A percentile compares a stretch with the other conserved stretches of the same genome.
Conservation (phyloP, 805 yeast genomes). For the Nakazawaea laoshanensis region DNA sequence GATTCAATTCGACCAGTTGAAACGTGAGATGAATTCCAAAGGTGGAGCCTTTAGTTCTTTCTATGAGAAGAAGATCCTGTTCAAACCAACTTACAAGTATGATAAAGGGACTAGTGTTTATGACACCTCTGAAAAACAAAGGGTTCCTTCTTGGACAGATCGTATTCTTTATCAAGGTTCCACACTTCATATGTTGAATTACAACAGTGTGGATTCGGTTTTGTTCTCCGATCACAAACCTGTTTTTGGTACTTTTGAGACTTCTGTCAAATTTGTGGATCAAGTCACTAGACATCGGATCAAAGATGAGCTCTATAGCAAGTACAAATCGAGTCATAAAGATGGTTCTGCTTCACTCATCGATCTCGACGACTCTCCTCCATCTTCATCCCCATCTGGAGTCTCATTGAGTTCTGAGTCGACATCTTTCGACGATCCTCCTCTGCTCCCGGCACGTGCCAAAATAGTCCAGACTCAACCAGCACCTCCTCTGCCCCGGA, state of each 20-base stretch:
- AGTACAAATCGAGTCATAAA: conserved; percentile 29
- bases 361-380: conserved; percentile 21
- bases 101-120: conserved; percentile 77
- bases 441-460: conserved; percentile 3
- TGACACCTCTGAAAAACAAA: conserved; percentile 85
- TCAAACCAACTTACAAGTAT: conserved; percentile 91
- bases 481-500: conserved; percentile 1
- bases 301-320: conserved; percentile 50
- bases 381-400: conserved; percentile 16
- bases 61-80: conserved; percentile 70
- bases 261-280: conserved; percentile 62
- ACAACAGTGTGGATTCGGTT: conserved; percentile 54
- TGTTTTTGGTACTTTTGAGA: conserved; percentile 70
- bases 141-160: conserved; percentile 98
- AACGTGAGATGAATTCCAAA: conserved; percentile 51
- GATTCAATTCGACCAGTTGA: conserved; percentile 70
- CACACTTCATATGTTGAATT: conserved; percentile 52
- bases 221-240: conserved; percentile 86
- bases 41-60: conserved; percentile 78
- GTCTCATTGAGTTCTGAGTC: conserved; percentile 16
- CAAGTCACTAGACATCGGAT: conserved; percentile 48
- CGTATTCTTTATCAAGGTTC: conserved; percentile 55
- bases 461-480: conserved; percentile 1
- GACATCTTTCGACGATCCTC: conserved; percentile 12
- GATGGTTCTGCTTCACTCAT: conserved; percentile 15